A percentile compares a stretch with the other conserved stretches of the same genome.
Conservation (phyloP, 2,329 filamentous ascomycete species). For the Diaporthe sp. region DNA sequence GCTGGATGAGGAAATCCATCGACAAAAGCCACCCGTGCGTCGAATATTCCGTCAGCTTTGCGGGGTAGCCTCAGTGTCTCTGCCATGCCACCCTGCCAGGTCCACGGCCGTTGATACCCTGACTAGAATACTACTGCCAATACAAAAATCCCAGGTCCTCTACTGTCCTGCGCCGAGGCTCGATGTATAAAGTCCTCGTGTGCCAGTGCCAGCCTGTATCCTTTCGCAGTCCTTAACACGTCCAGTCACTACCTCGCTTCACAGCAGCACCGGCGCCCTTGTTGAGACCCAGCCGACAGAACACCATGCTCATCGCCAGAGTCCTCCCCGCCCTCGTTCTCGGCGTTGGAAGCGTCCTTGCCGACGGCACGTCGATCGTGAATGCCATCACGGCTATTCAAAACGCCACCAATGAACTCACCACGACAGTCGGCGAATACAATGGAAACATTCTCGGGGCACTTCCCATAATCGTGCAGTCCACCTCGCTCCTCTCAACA, state of each 20-base stretch:
- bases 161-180: neutral
- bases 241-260: neutral
- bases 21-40: constrained; percentile 16
- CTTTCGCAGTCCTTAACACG: neutral
- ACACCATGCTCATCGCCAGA: constrained; percentile 32
- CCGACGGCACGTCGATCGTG: constrained; percentile 51
- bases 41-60: constrained; percentile 4
- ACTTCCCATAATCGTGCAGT: constrained; percentile 55
- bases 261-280: neutral
- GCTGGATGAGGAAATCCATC: constrained; percentile 28
- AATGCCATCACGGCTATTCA: constrained; percentile 52
- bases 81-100: neutral
- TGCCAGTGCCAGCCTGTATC: neutral
- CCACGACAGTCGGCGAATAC: constrained; percentile 52
- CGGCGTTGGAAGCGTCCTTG: constrained; percentile 42
- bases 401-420: constrained; percentile 49
- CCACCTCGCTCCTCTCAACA: constrained; percentile 52
- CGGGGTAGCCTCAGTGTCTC: neutral
- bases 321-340: constrained; percentile 12
- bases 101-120: neutral
- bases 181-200: neutral
- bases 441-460: constrained; percentile 53
- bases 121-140: neutral
- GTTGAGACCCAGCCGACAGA: neutral
- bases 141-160: neutral